phyloP scores from a whole-genome alignment of 208 protist genomes.

The Trichomonas vaginalis region DNA sequence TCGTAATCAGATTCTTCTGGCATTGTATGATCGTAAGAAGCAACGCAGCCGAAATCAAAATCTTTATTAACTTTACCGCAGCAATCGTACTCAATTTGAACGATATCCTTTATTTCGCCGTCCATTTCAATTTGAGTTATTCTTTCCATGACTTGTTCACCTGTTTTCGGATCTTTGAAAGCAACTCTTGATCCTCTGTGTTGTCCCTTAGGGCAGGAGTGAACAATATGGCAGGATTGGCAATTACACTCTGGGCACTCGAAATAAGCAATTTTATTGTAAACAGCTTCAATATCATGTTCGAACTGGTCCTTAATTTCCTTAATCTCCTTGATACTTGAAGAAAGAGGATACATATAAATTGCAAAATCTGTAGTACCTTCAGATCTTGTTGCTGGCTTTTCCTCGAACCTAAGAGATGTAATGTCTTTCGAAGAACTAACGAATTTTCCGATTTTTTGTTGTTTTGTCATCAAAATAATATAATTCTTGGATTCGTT shows the following conservation, averaged over 20 bases:
- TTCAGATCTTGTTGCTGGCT: not conserved
- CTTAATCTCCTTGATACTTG: not conserved
- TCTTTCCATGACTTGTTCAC: not conserved
- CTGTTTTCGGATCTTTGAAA: not conserved
- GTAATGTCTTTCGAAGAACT: not conserved
- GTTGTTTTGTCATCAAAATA: not conserved
- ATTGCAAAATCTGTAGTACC: not conserved
- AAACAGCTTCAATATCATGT: not conserved
- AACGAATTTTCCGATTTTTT: not conserved
- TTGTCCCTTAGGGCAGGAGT: not conserved
- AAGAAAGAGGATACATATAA: not conserved
- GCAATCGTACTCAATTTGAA: not conserved
- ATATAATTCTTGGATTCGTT: not conserved
- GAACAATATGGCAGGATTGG: not conserved
- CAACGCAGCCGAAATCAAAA: not conserved
- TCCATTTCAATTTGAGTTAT: not conserved
- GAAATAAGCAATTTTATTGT: not conserved
- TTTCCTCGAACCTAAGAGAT: not conserved
- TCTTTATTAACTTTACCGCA: not conserved
- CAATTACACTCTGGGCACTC: not conserved
- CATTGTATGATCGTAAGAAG: not conserved
- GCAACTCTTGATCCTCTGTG: not conserved
- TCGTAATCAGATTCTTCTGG: not conserved
- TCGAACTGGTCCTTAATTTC: not conserved
- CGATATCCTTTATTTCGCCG: not conserved